These are phyloP conservation scores for Podaxis rugospora DNA, from an alignment of 768 basidiomycete genomes.

Conservation along the genomic window DNA sequence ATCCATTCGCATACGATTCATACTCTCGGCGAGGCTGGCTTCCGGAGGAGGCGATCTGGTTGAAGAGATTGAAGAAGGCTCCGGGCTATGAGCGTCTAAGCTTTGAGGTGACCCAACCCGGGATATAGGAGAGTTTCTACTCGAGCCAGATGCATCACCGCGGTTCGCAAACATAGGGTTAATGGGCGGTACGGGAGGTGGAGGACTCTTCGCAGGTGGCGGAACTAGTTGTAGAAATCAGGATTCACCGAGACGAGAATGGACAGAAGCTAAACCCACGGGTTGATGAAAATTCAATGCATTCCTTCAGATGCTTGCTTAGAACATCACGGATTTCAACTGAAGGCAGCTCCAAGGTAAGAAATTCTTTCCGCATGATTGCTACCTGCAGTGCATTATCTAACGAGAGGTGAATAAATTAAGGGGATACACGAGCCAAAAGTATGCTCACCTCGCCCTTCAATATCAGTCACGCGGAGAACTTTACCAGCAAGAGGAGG, in stretches of 20 bases:
- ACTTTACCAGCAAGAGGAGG: slow-evolving; percentile 96
- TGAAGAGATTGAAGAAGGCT: slow-evolving; percentile 8
- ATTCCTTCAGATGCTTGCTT: slow-evolving; percentile 70
- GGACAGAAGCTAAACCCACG: slow-evolving; percentile 43
- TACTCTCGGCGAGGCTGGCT: slow-evolving; percentile 4
- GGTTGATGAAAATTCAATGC: slow-evolving; percentile 74
- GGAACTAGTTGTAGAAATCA: slow-evolving; percentile 35
- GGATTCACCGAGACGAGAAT: neutral
- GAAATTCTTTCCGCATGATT: slow-evolving; percentile 85
- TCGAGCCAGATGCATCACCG: neutral
- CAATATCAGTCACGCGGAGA: slow-evolving; percentile 61
- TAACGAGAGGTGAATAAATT: slow-evolving; percentile 23
- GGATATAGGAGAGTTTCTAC: slow-evolving; percentile 6
- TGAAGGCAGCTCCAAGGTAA: slow-evolving; percentile 63
- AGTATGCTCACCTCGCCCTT: slow-evolving; percentile 51
- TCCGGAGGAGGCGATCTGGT: slow-evolving; percentile 9
- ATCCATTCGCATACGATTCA: slow-evolving; percentile 10
- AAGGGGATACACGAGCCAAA: neutral
- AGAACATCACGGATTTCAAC: slow-evolving; percentile 56
- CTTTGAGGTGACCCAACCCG: slow-evolving; percentile 11
- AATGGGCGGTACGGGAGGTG: slow-evolving; percentile 61
- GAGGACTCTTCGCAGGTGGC: slow-evolving; percentile 55
- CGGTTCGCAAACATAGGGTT: slow-evolving; percentile 21
- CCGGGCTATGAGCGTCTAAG: slow-evolving; percentile 12
- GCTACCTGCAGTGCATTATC: slow-evolving; percentile 71